phyloP scores from a whole-genome alignment of 441 rosid genomes.

The Pelargonium australe region DNA sequence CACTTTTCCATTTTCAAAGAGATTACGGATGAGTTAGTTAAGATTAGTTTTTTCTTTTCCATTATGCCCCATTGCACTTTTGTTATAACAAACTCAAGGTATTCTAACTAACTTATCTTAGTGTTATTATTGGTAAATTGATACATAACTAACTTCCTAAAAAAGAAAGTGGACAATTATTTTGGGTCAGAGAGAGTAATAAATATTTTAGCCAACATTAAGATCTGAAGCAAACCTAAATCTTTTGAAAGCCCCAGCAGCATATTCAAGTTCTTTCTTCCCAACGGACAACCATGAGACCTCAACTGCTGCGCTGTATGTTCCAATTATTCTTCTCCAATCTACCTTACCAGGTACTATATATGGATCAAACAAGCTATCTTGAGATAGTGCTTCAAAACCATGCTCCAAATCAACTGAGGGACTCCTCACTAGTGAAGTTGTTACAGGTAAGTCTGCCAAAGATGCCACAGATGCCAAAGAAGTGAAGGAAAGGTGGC shows the following conservation, averaged over 20 bases:
- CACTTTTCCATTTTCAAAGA: background rate
- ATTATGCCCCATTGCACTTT: no score
- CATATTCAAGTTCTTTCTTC: slow-evolving; percentile 58
- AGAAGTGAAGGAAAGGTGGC: slow-evolving; percentile 42
- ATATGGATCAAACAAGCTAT: slow-evolving; percentile 39
- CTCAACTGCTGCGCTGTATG: slow-evolving; percentile 45
- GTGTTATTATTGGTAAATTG: background rate
- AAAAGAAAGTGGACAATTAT: background rate
- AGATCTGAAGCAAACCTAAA: slow-evolving; percentile 37
- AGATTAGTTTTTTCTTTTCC: no score
- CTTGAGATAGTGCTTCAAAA: slow-evolving; percentile 23
- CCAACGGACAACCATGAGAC: slow-evolving; percentile 62
- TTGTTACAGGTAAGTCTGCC: slow-evolving; percentile 31
- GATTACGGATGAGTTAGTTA: no score
- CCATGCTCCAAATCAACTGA: slow-evolving; percentile 23
- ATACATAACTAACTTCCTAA: background rate
- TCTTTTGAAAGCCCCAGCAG: slow-evolving; percentile 57
- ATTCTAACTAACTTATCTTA: background rate
- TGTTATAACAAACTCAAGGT: no score
- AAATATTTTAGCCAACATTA: background rate
- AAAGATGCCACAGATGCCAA: slow-evolving; percentile 39
- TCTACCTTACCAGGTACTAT: slow-evolving; percentile 38
- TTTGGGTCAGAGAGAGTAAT: background rate
- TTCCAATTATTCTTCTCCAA: slow-evolving; percentile 41
- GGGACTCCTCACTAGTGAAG: slow-evolving; percentile 31